Conservation (phyloP, 768 basidiomycete genomes). For the Paxillus ammoniavirescens region DNA sequence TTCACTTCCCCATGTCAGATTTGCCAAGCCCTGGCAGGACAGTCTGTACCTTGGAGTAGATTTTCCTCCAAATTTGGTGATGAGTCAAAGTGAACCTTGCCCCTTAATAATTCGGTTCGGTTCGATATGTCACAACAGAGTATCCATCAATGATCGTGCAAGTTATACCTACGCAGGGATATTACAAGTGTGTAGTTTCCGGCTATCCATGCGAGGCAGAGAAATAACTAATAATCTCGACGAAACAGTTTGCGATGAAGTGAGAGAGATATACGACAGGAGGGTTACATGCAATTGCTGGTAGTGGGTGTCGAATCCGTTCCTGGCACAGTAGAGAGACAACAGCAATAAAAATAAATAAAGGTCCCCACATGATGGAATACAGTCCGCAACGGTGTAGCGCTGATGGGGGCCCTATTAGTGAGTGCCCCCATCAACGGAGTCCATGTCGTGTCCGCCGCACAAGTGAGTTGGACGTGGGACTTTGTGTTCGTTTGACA, state of each 20-base stretch:
- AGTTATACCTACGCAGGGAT: slow-evolving; percentile 4
- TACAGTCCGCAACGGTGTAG: neutral
- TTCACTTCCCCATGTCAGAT: no score
- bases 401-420: neutral
- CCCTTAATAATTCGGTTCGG: neutral
- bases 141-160: neutral
- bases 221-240: neutral
- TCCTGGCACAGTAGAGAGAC: slow-evolving; percentile 16
- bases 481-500: slow-evolving; percentile 10
- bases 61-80: neutral
- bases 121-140: neutral
- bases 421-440: neutral
- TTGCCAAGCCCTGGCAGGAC: no score
- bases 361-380: slow-evolving; percentile 1
- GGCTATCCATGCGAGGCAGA: neutral
- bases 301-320: slow-evolving; percentile 5
- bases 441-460: slow-evolving; percentile 5
- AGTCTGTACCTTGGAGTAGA: no score
- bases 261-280: neutral
- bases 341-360: slow-evolving; percentile 40
- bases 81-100: neutral
- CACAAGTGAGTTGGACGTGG: slow-evolving; percentile 13
- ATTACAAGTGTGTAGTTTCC: neutral
- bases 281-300: slow-evolving; percentile 5
- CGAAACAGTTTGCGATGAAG: neutral